A percentile compares a stretch with the other conserved stretches of the same genome.
Evolutionary conservation across 495 filamentous ascomycete species (phyloP).

Genomic region (Podospora pseudoanserina): DNA sequence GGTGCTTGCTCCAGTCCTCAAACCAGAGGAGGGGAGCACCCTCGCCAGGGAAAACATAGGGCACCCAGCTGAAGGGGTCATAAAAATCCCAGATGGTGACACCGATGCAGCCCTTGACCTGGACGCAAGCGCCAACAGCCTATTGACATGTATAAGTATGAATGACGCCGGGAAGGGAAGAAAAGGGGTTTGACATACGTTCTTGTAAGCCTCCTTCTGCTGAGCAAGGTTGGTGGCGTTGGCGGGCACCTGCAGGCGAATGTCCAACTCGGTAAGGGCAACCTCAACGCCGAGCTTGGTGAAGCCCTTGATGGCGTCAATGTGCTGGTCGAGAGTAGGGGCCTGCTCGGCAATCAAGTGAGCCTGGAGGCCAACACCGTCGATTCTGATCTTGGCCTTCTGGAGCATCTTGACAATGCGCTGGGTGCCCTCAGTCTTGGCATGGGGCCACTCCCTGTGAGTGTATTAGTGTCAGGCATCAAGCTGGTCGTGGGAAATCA

Average conservation of each 20-base stretch:
- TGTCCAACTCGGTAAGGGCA: constrained; percentile 61
- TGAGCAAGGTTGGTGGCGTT: constrained; percentile 44
- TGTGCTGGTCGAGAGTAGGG: constrained; percentile 46
- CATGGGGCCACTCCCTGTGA: constrained; percentile 39
- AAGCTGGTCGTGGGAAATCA: no score
- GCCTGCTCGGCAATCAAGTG: constrained; percentile 58
- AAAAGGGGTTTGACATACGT: constrained; percentile 17
- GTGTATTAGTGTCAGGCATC: no score
- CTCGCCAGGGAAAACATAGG: constrained; percentile 49
- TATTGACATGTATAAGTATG: constrained; percentile 14
- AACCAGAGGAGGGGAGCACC: constrained; percentile 53
- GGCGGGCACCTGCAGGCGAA: constrained; percentile 48
- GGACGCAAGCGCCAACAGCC: constrained; percentile 54
- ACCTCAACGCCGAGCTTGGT: constrained; percentile 54
- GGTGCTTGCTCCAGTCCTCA: constrained; percentile 53
- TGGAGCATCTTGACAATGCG: constrained; percentile 54
- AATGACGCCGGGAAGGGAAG: background rate
- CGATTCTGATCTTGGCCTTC: constrained; percentile 53
- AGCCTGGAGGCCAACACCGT: constrained; percentile 62
- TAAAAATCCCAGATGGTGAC: constrained; percentile 65
- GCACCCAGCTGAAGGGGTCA: constrained; percentile 58
- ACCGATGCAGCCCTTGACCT: constrained; percentile 57
- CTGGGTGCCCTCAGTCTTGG: constrained; percentile 42
- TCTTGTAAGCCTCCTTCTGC: constrained; percentile 57
- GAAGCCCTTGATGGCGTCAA: constrained; percentile 48